A percentile compares a stretch with the other conserved stretches of the same genome.
Evolutionary conservation across 2,329 filamentous ascomycete species (phyloP).

Genomic region (Arthrobotrys musiformis): DNA sequence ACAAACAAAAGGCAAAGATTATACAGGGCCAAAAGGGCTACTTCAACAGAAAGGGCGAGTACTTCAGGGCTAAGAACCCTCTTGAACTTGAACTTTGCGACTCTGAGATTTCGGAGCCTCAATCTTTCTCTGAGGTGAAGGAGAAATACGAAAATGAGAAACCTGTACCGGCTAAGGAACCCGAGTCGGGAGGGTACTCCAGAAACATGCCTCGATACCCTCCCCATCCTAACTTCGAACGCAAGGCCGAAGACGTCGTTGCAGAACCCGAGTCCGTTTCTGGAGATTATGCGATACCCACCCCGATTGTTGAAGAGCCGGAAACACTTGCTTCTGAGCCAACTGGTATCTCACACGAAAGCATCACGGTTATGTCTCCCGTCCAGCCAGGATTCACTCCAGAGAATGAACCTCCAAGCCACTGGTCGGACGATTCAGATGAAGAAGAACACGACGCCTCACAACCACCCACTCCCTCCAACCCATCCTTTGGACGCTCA

Average conservation of each 20-base stretch:
- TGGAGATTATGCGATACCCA: not conserved
- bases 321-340: not conserved
- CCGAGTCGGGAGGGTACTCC: not conserved
- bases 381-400: constrained; percentile 1
- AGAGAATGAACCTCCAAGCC: constrained; percentile 30
- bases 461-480: constrained; percentile 24
- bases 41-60: constrained; percentile 20
- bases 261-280: not conserved
- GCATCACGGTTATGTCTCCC: not conserved
- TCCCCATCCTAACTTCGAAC: not conserved
- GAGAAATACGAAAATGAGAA: not conserved
- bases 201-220: not conserved
- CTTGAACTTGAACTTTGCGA: constrained; percentile 43
- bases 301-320: constrained; percentile 30
- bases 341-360: not conserved
- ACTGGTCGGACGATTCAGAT: constrained; percentile 50
- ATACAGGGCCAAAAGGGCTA: not conserved
- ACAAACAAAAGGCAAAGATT: constrained; percentile 1
- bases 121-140: constrained; percentile 3
- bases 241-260: not conserved
- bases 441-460: not conserved
- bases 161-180: not conserved
- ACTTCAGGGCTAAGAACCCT: constrained; percentile 45
- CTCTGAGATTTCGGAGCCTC: constrained; percentile 1
- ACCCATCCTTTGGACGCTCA: constrained; percentile 4